These are phyloP conservation scores for Lupinus albus DNA, from an alignment of 306 rosid genomes.

Conservation along the genomic window DNA sequence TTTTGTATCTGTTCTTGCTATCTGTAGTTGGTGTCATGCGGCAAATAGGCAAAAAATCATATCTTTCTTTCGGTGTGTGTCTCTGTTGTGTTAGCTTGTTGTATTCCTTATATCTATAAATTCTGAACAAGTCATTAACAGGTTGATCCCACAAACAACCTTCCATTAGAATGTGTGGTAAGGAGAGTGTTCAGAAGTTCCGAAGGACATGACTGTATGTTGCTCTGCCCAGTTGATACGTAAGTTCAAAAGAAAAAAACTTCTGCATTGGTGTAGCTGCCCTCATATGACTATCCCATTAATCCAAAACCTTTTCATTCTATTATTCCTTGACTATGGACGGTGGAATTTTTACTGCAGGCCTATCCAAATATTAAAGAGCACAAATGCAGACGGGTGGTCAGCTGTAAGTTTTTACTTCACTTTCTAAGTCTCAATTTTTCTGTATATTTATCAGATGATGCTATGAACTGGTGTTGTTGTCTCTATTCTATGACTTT, in stretches of 20 bases:
- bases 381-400: slow-evolving; percentile 81
- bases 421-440: slow-evolving; percentile 33
- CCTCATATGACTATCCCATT: slow-evolving; percentile 12
- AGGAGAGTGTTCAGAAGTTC: slow-evolving; percentile 89
- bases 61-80: not conserved
- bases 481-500: not conserved
- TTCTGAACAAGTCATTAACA: slow-evolving; percentile 48
- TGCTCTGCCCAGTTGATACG: slow-evolving; percentile 91
- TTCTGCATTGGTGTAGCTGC: not conserved
- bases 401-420: slow-evolving; percentile 71
- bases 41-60: not conserved
- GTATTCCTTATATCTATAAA: slow-evolving; percentile 2
- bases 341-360: slow-evolving; percentile 49
- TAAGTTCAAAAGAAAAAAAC: slow-evolving; percentile 44
- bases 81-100: not conserved
- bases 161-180: slow-evolving; percentile 79
- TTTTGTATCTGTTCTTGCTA: too few species aligned
- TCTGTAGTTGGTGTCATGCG: not conserved
- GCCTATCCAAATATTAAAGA: slow-evolving; percentile 81
- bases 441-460: slow-evolving; percentile 14
- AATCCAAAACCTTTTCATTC: slow-evolving; percentile 19
- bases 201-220: slow-evolving; percentile 73
- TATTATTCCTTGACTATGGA: slow-evolving; percentile 1
- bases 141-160: slow-evolving; percentile 78
- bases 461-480: slow-evolving; percentile 23